Evolutionary conservation across 768 basidiomycete genomes (phyloP), one percentile per base, ranked within the genome.

Genomic region (Pleurotus cornucopiae): DNA sequence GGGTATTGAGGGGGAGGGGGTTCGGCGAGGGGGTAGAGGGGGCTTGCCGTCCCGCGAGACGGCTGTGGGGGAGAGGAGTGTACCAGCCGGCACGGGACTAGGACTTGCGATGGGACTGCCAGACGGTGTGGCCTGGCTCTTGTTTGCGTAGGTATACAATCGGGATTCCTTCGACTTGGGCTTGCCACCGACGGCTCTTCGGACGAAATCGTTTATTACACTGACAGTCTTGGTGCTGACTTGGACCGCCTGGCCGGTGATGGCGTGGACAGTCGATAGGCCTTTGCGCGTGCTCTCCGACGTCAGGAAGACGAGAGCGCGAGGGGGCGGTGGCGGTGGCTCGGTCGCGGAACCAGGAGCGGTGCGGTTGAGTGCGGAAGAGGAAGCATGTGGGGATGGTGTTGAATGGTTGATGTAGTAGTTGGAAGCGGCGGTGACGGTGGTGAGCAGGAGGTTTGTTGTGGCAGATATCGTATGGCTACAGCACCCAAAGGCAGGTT

Each of bases 391-490:
- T 0, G 78, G 70, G 4, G 76, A 73, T 2, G 86, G 80, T 14
- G 72, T 71, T 2, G 85, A 81, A 61, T 85, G 76, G 5, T 72
- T 67, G 54, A 88, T 82, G 68, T 86, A 89, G 60, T 76, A 77
- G 44, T 78, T 74, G 6, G 89, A 82, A 0, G 85, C 86, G 2
- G 75, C 69, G 3, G 79, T 80, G 52, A 91, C 80, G 3, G 84
- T 84, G 1, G 80, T 78, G 21, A 85, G 66, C 14, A 89, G 72
- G 16, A 86, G 77, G 39, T 79, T 83, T 4, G 88, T 86, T 14
- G 84, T 82, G 25, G 76, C 73, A 3, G 88, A 80, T 55, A 92
- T 88, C 0, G 83, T 85, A 66, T 83, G 81, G 63, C 88, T 89
- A 58, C 5, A 56, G 12, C 46, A 39, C 55, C 58, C 18, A 61